Evolutionary conservation across 352 stramenopile genomes (phyloP), one percentile per base, ranked within the genome.

Genomic region (Globisporangium paddicum): DNA sequence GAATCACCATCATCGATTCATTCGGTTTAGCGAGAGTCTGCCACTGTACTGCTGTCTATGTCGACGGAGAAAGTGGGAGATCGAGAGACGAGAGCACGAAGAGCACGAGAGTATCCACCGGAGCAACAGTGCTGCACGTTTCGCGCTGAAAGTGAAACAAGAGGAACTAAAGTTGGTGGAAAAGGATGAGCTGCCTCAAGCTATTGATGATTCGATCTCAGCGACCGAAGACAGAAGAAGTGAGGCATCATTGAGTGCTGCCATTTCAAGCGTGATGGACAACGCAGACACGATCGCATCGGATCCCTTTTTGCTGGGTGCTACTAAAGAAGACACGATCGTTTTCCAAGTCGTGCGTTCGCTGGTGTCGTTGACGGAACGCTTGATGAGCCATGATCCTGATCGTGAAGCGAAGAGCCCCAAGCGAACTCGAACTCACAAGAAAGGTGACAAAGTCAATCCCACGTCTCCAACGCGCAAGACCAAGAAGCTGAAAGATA

Each of bases 1-100:
- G 44, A 72, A 86, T 10, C 79, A 90, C 32, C 81, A 89, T 2
- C 81, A 90, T 56, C 77, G 79, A 23, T 75, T 75, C 14, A 86
- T 90, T 49, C 72, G 67, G 3, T 64, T 79, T 30, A 23, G 57
- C 0, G 23, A 59, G 2, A 40, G 23, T 49, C 16, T 75, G 3
- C 70, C 71, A 0, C 11, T 79, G 3, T 89, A 77, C 58, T 90
- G 81, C 57, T 89, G 81, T 45, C 45, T 90, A 21, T 90, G 79
- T 55, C 71, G 81, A 21, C 62, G 79, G 18, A 58, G 67, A n/a
- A 83, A 82, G 32, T 90, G 79, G 79, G 79, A 90, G 47, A 16
- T 85, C 25, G 68, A 57, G 58, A 68, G 78, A 8, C 64, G 64
- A 25, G 63, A 75, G 18, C 54, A 71, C 2, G 81, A 90, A 46